Conservation (phyloP, 495 filamentous ascomycete genomes). For the Aspergillus hancockii region DNA sequence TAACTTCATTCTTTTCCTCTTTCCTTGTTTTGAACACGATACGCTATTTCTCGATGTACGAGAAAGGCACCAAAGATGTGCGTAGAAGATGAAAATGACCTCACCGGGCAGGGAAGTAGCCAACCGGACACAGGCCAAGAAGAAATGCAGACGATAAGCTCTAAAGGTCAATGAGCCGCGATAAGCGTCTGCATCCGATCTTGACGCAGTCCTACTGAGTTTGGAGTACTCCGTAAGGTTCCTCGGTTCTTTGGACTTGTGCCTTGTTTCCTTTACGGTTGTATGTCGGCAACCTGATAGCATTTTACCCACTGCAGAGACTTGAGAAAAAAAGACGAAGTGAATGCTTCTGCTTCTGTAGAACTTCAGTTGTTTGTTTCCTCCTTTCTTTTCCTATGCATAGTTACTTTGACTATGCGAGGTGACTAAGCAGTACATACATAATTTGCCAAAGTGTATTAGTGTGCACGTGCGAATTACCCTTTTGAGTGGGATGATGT, state of each 20-base stretch:
- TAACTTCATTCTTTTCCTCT: constrained; percentile 3
- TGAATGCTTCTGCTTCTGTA: too few species aligned
- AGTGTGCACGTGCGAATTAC: constrained; percentile 6
- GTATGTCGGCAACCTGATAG: too few species aligned
- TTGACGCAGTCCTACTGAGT: neutral
- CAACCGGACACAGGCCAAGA: neutral
- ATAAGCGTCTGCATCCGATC: neutral
- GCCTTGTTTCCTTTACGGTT: too few species aligned
- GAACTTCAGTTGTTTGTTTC: too few species aligned
- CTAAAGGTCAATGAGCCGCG: constrained; percentile 2
- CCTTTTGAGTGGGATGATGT: neutral
- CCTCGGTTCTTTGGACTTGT: too few species aligned
- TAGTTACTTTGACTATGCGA: too few species aligned
- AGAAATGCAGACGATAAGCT: neutral
- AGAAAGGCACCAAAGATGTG: neutral
- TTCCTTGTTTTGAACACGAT: neutral
- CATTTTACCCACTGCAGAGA: too few species aligned
- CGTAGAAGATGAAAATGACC: neutral
- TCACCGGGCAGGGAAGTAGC: neutral
- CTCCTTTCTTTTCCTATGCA: too few species aligned
- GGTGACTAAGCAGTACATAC: neutral
- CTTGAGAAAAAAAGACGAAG: too few species aligned
- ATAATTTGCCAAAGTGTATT: neutral
- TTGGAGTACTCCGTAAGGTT: too few species aligned
- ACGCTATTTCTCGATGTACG: neutral